Evolutionary conservation across 306 rosid genomes (phyloP), one percentile per base, ranked within the genome.

Genomic region (Dryas octopetala): DNA sequence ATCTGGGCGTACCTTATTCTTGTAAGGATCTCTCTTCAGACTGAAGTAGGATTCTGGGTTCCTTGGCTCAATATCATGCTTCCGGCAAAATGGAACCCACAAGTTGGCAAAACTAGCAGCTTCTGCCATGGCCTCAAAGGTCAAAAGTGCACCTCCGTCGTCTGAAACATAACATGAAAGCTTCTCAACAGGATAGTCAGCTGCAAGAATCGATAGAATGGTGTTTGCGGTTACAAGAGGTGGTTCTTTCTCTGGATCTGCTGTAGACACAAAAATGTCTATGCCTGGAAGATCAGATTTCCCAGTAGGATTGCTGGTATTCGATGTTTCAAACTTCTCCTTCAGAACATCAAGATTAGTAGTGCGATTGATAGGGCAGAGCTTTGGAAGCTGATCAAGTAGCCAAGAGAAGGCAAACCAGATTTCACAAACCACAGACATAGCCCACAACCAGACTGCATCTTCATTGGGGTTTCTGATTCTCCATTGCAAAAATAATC

Each of bases 401-500:
- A 91, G 57, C 94, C 94, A 91, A 52, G 97, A 91, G 83, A 91
- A 87, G 66, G 92, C 93, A 86, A 91, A 89, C 97, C 97, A 91
- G 70, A 86, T 84, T 84, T 91, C 97, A 83, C 97, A 91, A 71
- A 91, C 79, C 65, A 91, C 89, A 63, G 97, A 91, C 90, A 91
- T 85, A 23, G 83, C 78, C 97, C 97, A 91, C 74, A 91, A 74
- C 97, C 97, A 91, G n/a, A 81, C 9, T 64, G 97, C 97, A 79
- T 91, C 92, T 0, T 89, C 84, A 60, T 91, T 91, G 32, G 97
- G 94, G 59, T 91, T 78, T 49, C 8, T 41, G 38, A 91, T 60
- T 77, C 97, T 85, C 97, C 97, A 91, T 41, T 48, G 50, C 73
- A 91, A 68, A 66, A 89, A 91, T 11, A 91, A 64, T 70, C 73